Evolutionary conservation across 441 rosid genomes (phyloP).

Genomic region (Gossypium schwendimanii): DNA sequence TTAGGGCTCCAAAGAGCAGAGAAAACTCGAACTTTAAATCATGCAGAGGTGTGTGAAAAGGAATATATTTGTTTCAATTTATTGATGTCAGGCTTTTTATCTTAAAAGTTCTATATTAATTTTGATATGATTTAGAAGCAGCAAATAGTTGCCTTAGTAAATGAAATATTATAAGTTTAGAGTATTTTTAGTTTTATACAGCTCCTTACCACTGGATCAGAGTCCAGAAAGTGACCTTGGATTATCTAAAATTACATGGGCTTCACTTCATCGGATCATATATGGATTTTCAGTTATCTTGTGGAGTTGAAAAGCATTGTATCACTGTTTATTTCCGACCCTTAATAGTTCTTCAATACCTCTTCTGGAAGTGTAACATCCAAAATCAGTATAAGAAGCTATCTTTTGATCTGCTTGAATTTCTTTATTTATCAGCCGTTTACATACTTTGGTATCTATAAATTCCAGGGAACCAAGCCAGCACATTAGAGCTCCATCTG

Average conservation of each 20-base stretch:
- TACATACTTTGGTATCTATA: slow-evolving; percentile 1
- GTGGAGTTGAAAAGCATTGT: not conserved
- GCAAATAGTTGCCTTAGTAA: not conserved
- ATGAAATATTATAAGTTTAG: not conserved
- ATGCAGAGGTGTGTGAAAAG: too few relatives aligned
- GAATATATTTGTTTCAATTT: not conserved
- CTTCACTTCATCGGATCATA: not conserved
- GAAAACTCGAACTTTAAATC: too few relatives aligned
- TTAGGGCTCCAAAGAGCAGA: too few relatives aligned
- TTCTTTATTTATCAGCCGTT: not conserved
- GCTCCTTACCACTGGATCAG: not conserved
- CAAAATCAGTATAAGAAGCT: not conserved
- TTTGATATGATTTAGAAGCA: not conserved
- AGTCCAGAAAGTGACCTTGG: not conserved
- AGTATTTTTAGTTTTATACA: not conserved
- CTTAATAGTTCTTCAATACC: not conserved
- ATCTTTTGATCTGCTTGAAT: not conserved
- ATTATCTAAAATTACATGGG: not conserved
- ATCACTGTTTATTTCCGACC: not conserved
- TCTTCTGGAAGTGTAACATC: not conserved
- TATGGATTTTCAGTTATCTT: not conserved
- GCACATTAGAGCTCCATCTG: slow-evolving; percentile 57
- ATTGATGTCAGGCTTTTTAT: not conserved
- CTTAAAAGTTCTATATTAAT: not conserved
- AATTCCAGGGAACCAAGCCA: slow-evolving; percentile 23